Conservation (phyloP, 768 basidiomycete species). For the Pluteus cervinus region DNA sequence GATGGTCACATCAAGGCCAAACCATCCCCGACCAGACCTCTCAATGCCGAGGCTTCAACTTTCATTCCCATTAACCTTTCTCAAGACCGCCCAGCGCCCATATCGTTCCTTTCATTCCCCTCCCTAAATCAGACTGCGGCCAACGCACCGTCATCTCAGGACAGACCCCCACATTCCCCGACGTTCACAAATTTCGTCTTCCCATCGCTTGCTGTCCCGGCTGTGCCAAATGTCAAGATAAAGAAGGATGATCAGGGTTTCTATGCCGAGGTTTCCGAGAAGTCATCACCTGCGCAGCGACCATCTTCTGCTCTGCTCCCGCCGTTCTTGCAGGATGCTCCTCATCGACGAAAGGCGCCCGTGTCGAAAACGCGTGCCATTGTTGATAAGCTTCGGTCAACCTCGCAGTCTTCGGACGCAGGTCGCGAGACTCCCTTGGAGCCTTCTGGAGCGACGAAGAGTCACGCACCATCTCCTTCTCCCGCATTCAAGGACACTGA, state of each 20-base stretch:
- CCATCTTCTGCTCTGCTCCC: constrained; percentile 35
- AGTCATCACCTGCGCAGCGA: constrained; percentile 18
- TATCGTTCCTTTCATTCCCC: constrained; percentile 16
- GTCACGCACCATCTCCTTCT: constrained; percentile 16
- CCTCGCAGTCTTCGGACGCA: no score
- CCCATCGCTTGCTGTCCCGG: constrained; percentile 39
- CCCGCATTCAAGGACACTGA: constrained; percentile 23
- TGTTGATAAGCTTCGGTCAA: constrained; percentile 50
- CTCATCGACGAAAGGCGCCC: constrained; percentile 31
- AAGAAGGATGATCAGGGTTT: constrained; percentile 52
- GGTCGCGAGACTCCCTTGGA: no score
- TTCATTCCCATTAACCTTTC: constrained; percentile 34
- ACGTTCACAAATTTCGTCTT: constrained; percentile 37
- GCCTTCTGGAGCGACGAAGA: not conserved
- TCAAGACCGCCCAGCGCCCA: constrained; percentile 18
- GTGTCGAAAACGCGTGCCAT: constrained; percentile 54
- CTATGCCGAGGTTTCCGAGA: constrained; percentile 33
- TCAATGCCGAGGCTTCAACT: constrained; percentile 40
- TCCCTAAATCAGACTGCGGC: no score
- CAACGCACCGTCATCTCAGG: constrained; percentile 12
- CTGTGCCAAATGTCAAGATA: constrained; percentile 31
- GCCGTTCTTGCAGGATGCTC: constrained; percentile 39
- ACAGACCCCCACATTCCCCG: constrained; percentile 12
- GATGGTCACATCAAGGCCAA: no score
- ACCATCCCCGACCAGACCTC: constrained; percentile 21